phyloP scores from a whole-genome alignment of 768 basidiomycete species.

The Clavaria fumosa region DNA sequence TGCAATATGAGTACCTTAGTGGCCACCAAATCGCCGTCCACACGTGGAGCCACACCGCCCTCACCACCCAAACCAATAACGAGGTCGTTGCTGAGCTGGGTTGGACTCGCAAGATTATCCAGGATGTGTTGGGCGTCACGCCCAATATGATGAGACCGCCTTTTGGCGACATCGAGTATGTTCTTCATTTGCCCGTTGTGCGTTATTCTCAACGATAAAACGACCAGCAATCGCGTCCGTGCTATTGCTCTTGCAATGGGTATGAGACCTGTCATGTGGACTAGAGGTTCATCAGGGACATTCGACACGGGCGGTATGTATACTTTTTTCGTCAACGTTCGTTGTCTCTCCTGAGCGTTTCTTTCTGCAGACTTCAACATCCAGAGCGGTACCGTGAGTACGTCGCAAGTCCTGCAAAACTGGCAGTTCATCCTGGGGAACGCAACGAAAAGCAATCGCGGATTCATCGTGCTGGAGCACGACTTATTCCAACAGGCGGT shows the following conservation, averaged over 20 bases:
- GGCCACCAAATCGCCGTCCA: conserved; percentile 66
- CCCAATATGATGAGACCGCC: conserved; percentile 74
- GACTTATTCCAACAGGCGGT: conserved; percentile 78
- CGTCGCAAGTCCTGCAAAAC: conserved; percentile 46
- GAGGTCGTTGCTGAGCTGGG: conserved; percentile 78
- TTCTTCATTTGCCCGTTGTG: conserved; percentile 5
- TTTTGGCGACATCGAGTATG: conserved; percentile 65
- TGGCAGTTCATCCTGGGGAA: conserved; percentile 62
- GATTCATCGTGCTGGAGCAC: conserved; percentile 83
- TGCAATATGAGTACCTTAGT: conserved; percentile 62
- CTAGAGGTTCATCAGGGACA: conserved; percentile 44
- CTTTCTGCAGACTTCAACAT: conserved; percentile 58
- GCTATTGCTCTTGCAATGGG: conserved; percentile 75
- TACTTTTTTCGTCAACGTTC: conserved; percentile 3
- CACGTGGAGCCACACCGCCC: conserved; percentile 54
- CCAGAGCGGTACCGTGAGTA: conserved; percentile 41
- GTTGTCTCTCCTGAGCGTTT: conserved; percentile 7
- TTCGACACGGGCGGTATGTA: conserved; percentile 55
- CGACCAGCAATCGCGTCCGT: conserved; percentile 64
- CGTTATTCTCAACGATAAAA: conserved; percentile 3
- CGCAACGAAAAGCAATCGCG: conserved; percentile 39
- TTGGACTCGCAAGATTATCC: conserved; percentile 77
- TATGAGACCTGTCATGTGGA: conserved; percentile 75
- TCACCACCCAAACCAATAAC: conserved; percentile 67
- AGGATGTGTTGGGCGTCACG: conserved; percentile 64